phyloP scores from a whole-genome alignment of 2,329 filamentous ascomycete genomes.

The Xylariaceae sp. region DNA sequence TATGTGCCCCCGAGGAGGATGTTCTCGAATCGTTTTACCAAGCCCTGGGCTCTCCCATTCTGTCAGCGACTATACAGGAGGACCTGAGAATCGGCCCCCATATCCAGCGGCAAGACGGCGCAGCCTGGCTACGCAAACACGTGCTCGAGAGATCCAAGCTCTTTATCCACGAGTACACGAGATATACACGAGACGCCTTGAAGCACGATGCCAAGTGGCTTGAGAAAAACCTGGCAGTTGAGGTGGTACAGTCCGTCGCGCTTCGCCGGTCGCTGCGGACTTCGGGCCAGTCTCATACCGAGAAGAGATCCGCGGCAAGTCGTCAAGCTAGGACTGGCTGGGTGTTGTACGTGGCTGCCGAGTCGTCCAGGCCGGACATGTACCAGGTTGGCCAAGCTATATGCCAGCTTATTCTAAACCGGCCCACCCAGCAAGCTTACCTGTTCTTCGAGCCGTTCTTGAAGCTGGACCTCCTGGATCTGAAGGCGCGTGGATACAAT shows the following conservation, averaged over 20 bases:
- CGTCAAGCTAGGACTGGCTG: constrained; percentile 49
- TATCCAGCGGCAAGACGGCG: constrained; percentile 61
- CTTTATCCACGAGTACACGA: constrained; percentile 71
- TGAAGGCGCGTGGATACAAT: constrained; percentile 88
- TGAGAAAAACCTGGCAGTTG: constrained; percentile 74
- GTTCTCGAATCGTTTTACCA: constrained; percentile 77
- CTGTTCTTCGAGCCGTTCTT: constrained; percentile 89
- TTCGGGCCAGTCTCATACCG: constrained; percentile 62
- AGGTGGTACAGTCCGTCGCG: constrained; percentile 71
- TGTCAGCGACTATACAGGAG: constrained; percentile 74
- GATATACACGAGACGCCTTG: constrained; percentile 70
- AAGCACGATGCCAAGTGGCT: constrained; percentile 87
- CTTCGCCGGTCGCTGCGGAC: constrained; percentile 71
- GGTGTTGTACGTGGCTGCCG: constrained; percentile 70
- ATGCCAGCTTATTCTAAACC: constrained; percentile 70
- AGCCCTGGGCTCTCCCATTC: constrained; percentile 68
- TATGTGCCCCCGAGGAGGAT: constrained; percentile 89
- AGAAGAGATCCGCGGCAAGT: constrained; percentile 70
- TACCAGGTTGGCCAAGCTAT: constrained; percentile 90
- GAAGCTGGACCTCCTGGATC: constrained; percentile 73
- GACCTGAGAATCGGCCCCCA: constrained; percentile 66
- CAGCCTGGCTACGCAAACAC: constrained; percentile 66
- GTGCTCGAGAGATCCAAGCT: constrained; percentile 84
- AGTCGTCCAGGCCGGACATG: constrained; percentile 61
- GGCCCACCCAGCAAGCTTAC: constrained; percentile 82